Evolutionary conservation across 306 rosid species (phyloP).

Genomic region (Abrus precatorius): DNA sequence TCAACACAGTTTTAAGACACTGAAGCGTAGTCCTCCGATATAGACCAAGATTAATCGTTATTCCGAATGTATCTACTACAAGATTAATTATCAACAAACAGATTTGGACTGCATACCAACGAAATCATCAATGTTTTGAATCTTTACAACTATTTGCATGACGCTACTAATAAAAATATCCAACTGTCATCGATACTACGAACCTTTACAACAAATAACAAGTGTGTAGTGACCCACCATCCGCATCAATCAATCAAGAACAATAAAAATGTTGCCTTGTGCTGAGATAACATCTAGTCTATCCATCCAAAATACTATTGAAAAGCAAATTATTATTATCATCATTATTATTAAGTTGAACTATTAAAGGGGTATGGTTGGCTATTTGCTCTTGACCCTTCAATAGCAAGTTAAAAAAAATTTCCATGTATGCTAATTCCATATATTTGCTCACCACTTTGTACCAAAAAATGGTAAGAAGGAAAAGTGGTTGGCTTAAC

Average conservation of each 20-base stretch:
- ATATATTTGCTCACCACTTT: not conserved
- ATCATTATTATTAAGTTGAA: not conserved
- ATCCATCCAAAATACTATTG: not conserved
- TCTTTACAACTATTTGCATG: constrained; percentile 1
- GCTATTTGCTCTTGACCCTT: not conserved
- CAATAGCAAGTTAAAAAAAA: not conserved
- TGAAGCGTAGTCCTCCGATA: not conserved
- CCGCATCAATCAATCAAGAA: constrained; percentile 16
- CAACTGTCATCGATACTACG: not conserved
- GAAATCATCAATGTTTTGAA: constrained; percentile 1
- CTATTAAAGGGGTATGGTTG: not conserved
- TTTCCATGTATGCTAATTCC: not conserved
- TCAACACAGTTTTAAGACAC: too few species aligned
- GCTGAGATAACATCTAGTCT: not conserved
- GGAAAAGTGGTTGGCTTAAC: not conserved
- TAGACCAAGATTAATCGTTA: not conserved
- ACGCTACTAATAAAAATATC: not conserved
- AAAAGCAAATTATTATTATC: not conserved
- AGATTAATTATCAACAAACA: not conserved
- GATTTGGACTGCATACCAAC: not conserved
- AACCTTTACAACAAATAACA: not conserved
- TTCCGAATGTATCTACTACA: not conserved
- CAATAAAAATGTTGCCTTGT: not conserved
- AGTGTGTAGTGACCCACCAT: constrained; percentile 26
- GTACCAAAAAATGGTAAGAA: not conserved